phyloP scores from a whole-genome alignment of 371 early-diverging fungal species.

The Synchytrium microbalum region DNA sequence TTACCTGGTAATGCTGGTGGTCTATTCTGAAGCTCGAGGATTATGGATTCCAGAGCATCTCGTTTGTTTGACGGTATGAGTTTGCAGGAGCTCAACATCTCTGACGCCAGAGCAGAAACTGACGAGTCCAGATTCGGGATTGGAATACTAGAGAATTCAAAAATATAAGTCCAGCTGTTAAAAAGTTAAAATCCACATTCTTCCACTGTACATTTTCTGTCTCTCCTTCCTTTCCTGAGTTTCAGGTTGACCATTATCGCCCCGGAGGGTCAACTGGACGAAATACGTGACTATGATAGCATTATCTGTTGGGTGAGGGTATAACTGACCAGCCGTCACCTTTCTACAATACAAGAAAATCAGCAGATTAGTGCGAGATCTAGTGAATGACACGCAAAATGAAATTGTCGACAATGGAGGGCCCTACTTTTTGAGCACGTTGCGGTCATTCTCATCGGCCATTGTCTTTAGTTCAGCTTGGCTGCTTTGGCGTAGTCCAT shows the following conservation, averaged over 20 bases:
- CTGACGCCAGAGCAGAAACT: conserved; percentile 29
- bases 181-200: background rate
- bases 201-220: conserved; percentile 35
- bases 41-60: conserved; percentile 30
- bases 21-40: conserved; percentile 31
- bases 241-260: conserved; percentile 33
- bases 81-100: conserved; percentile 42
- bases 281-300: conserved; percentile 42
- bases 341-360: conserved; percentile 26
- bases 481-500: too few relatives aligned
- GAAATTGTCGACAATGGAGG: too few relatives aligned
- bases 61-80: conserved; percentile 33
- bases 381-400: too few relatives aligned
- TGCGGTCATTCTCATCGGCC: background rate
- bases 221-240: conserved; percentile 28
- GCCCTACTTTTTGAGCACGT: background rate
- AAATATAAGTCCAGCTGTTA: background rate
- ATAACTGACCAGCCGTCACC: conserved; percentile 35
- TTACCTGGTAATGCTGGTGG: background rate
- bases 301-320: conserved; percentile 42
- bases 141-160: conserved; percentile 32
- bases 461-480: too few relatives aligned
- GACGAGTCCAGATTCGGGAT: conserved; percentile 18
- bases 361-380: too few relatives aligned
- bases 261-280: conserved; percentile 30